Base-by-base conservation (phyloP, 1,284 basidiomycete genomes). In the Rhodotorula sp. region DNA sequence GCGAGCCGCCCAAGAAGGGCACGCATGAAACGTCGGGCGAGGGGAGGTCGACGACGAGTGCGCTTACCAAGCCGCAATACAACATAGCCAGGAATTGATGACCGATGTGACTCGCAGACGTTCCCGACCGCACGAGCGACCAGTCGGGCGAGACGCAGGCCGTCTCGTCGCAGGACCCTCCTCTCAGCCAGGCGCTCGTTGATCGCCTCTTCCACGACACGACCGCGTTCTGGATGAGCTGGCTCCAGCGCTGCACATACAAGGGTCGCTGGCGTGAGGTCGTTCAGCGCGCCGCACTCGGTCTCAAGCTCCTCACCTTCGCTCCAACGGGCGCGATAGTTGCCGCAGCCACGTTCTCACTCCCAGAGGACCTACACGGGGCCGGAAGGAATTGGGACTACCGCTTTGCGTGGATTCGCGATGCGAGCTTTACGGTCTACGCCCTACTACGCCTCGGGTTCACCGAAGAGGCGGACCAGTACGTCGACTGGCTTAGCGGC, bases 261-360 rank as follows among this genome's bases (percentile, higher is more conserved):
- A 86, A 85, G 32, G 94, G 94, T 0, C 87, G 91, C n/a, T 97
- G 94, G 94, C 90, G 94, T 76, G 94, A 97, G 81, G 88, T 89
- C 2, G 92, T 96, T 5, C 87, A 92, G 79, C 87, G 93, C 39
- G 92, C 90, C 67, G 94, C 92, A 0, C 85, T 96, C n/a, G 91
- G 91, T 0, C 83, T 92, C 67, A 91, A 91, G 80, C 84, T 94
- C n/a, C 85, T 94, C 71, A 92, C 92, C 56, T 94, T 86, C 78
- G 90, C 92, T 78, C 91, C 91, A 0, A 94, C 91, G 1, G 81
- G 92, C 37, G 94, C 94, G 1, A 90, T 95, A 61, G 89, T 96
- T 9, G 94, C 94, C 0, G 93, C 91, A 72, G 93, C 94, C 0
- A 97, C 94, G 0, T 97, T 97, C 82, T 91, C 90, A 75, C 83